Evolutionary conservation across 1,284 basidiomycete genomes (phyloP).

Genomic region (Cutaneotrichosporon cutaneum): DNA sequence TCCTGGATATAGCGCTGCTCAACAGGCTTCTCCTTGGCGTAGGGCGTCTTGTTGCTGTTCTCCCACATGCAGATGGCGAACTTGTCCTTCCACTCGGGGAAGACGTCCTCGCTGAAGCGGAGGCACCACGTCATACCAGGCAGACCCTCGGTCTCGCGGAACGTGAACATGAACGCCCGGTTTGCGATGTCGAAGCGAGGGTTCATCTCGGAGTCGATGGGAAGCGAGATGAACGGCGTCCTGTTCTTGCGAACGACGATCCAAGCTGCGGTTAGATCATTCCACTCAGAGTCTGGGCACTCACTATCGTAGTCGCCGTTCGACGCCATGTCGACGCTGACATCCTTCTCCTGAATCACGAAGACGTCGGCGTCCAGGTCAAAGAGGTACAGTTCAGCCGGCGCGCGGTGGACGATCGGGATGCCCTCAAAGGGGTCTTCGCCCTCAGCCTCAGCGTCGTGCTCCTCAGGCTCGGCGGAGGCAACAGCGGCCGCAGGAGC

Average conservation of each 20-base stretch:
- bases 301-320: slow-evolving; percentile 57
- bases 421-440: slow-evolving; percentile 52
- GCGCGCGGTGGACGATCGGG: slow-evolving; percentile 45
- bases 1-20: slow-evolving; percentile 64
- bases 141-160: slow-evolving; percentile 57
- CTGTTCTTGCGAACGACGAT: slow-evolving; percentile 47
- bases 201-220: slow-evolving; percentile 59
- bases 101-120: slow-evolving; percentile 64
- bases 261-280: slow-evolving; percentile 39
- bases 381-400: slow-evolving; percentile 66
- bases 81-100: slow-evolving; percentile 63
- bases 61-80: slow-evolving; percentile 82
- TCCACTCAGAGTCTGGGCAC: slow-evolving; percentile 12
- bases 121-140: slow-evolving; percentile 78
- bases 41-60: slow-evolving; percentile 69
- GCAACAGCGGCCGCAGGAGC: slow-evolving; percentile 17
- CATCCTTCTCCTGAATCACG: slow-evolving; percentile 65
- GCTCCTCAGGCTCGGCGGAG: slow-evolving; percentile 14
- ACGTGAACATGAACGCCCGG: slow-evolving; percentile 67
- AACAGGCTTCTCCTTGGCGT: slow-evolving; percentile 78
- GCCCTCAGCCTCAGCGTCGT: slow-evolving; percentile 22
- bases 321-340: slow-evolving; percentile 67
- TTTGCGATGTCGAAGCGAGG: slow-evolving; percentile 56
- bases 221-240: slow-evolving; percentile 51
- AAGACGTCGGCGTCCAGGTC: slow-evolving; percentile 69